Evolutionary conservation across 2,329 filamentous ascomycete genomes (phyloP), one percentile per base, ranked within the genome.

Genomic region (Aspergillus novofumigatus): DNA sequence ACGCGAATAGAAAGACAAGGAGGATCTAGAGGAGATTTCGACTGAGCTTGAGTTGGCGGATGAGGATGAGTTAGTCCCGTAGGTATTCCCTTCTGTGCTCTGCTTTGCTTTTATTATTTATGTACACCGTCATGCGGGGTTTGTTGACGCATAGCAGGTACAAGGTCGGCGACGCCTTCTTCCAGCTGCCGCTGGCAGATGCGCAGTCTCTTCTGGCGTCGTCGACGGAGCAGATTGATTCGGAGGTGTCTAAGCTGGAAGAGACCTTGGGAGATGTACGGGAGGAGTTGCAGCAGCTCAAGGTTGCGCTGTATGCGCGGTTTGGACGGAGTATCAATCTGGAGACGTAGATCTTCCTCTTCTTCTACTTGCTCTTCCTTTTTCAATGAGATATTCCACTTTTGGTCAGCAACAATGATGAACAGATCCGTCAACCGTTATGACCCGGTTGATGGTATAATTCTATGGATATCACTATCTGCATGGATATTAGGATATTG

Each of bases 301-400:
- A 99, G 81, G 89, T 96, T 58, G 86, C 90, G 60, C 79, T 99
- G 60, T 99, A 99, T 77, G 92, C 92, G 35, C 86, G 95, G 60
- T 99, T 99, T 77, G 94, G 94, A 55, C 86, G 90, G 75, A 96
- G 92, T 74, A 99, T 99, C 81, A 99, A 99, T 77, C 81, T 97
- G 63, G 94, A 99, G 77, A 91, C 89, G 65, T 94, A 80, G 83
- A 26, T 54, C 32, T 32, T 21, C 9, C 25, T 28, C 17, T 23
- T 26, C 10, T 54, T 28, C 53, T 35, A 35, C 32, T 35, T 17
- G 11, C 49, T 14, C 58, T 23, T 54, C 44, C 50, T 55, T 54
- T 6, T 28, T 55, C 55, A 38, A 20, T 26, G 10, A 23, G 14
- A 21, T 48, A 17, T 55, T 55, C 29, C n/a, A 49, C 20, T 23